phyloP scores from a whole-genome alignment of 164 flowering plant species.

The Liriodendron chinense region DNA sequence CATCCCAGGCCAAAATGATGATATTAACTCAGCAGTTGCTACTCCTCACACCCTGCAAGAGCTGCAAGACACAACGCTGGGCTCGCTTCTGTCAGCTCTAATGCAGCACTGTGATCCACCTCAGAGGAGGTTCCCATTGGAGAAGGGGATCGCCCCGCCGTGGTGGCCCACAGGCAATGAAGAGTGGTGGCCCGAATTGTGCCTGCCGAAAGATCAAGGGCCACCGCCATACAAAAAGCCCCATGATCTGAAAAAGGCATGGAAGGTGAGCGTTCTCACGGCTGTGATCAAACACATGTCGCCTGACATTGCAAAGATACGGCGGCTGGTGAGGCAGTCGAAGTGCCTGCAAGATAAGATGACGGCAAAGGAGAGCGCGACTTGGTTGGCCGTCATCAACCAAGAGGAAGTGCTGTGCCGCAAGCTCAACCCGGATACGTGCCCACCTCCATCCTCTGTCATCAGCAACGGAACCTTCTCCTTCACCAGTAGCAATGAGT shows the following conservation, averaged over 20 bases:
- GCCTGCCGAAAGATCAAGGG: conserved; percentile 52
- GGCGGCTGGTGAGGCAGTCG: conserved; percentile 68
- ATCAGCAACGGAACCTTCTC: conserved; percentile 25
- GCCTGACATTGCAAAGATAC: conserved; percentile 60
- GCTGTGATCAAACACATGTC: conserved; percentile 76
- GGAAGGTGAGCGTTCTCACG: conserved; percentile 70
- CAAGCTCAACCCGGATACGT: conserved; percentile 44
- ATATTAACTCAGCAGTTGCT: conserved; percentile 17
- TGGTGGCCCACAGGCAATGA: conserved; percentile 79
- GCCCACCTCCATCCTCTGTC: conserved; percentile 32
- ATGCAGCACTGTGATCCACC: conserved; percentile 88
- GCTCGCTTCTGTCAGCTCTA: conserved; percentile 62
- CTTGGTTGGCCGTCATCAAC: conserved; percentile 59
- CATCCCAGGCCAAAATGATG: conserved; percentile 40
- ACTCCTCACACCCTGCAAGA: conserved; percentile 59
- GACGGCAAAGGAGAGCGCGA: conserved; percentile 71
- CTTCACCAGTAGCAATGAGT: conserved; percentile 28
- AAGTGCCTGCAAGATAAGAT: conserved; percentile 73
- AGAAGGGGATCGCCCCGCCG: conserved; percentile 68
- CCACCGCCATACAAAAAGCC: conserved; percentile 77
- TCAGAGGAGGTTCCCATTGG: conserved; percentile 66
- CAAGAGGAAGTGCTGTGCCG: conserved; percentile 54
- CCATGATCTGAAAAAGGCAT: conserved; percentile 71
- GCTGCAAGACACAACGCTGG: conserved; percentile 73
- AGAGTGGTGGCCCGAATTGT: conserved; percentile 68